Evolutionary conservation across 1,139 yeast species (phyloP), one percentile per base, ranked within the genome.

Genomic region (Tardiomyces depauwii): DNA sequence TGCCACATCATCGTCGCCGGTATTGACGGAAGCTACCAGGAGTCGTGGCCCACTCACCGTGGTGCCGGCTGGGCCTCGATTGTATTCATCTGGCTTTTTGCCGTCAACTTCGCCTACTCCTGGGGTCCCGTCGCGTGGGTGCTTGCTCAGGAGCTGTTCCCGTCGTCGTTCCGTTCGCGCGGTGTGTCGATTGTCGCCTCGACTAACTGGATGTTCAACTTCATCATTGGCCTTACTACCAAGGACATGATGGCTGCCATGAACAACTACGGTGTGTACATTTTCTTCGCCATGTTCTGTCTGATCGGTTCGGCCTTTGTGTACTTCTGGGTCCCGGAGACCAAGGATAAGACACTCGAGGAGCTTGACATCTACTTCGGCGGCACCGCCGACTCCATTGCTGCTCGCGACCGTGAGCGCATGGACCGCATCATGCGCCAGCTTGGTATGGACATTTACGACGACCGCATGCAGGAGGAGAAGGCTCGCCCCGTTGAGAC

Each of bases 91-190:
- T 86, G 85, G 61, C 62, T 86, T 40, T 86, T 77, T 65, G 69
- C 88, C 0, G 74, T 78, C 41, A 82, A 82, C 53, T 86, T 86
- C 65, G 83, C 93, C 0, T 79, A 85, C 2, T 91, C 94, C 51
- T 87, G 83, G 67, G 95, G 95, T 42, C 95, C 94, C n/a, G 94
- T 86, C 44, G 95, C 95, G 7, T 86, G 86, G 69, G 83, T 93
- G 1, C 84, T 85, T 60, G 81, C 93, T 33, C 94, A 95, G 16
- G 94, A 86, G 64, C 85, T 84, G 52, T 86, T 85, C 72, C 91
- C 93, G 47, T 72, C 86, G 54, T 84, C 84, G 57, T 80, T 85
- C 51, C 79, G 95, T 66, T 93, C 87, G 58, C 68, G 85, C 45
- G 94, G 95, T 48, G 84, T 88, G 82, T 80, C 93, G 4, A 71